phyloP scores from a whole-genome alignment of 768 basidiomycete genomes.

The Mrakia frigida region DNA sequence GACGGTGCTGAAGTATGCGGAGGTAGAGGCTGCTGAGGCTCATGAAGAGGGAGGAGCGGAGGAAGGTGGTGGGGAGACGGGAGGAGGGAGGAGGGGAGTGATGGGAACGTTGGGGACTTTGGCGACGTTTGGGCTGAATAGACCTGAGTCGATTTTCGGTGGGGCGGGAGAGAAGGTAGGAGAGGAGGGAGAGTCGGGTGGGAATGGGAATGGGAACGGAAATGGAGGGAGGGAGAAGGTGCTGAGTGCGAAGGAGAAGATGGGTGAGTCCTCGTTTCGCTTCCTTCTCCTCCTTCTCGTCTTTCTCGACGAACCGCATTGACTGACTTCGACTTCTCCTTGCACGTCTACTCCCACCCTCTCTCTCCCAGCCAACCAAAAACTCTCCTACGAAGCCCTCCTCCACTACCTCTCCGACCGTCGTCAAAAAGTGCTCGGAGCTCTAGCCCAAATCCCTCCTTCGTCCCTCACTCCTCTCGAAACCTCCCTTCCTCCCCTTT shows the following conservation, averaged over 20 bases:
- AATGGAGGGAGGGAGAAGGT: slow-evolving; percentile 15
- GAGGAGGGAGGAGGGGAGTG: slow-evolving; percentile 39
- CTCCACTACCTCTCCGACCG: slow-evolving; percentile 83
- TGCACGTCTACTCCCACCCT: not conserved
- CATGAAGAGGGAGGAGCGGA: slow-evolving; percentile 37
- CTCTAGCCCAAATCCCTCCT: slow-evolving; percentile 55
- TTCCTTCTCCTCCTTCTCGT: not conserved
- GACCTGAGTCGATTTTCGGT: slow-evolving; percentile 37
- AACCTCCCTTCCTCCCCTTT: slow-evolving; percentile 62
- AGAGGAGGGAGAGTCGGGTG: slow-evolving; percentile 31
- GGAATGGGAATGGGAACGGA: slow-evolving; percentile 24
- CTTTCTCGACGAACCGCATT: not conserved
- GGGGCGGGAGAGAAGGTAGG: slow-evolving; percentile 43
- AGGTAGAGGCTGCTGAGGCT: slow-evolving; percentile 39
- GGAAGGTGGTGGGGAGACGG: slow-evolving; percentile 36
- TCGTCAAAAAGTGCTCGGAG: slow-evolving; percentile 72
- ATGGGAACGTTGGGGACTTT: slow-evolving; percentile 25
- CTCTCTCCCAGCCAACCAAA: not conserved
- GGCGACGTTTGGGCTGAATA: slow-evolving; percentile 31
- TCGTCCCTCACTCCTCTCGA: slow-evolving; percentile 49
- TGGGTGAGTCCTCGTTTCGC: not conserved
- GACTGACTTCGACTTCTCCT: not conserved
- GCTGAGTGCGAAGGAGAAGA: slow-evolving; percentile 11
- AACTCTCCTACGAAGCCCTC: slow-evolving; percentile 74
- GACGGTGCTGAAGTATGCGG: slow-evolving; percentile 35